Evolutionary conservation across 2,329 filamentous ascomycete genomes (phyloP), one percentile per base, ranked within the genome.

Genomic region (Hypoxylon sp.): DNA sequence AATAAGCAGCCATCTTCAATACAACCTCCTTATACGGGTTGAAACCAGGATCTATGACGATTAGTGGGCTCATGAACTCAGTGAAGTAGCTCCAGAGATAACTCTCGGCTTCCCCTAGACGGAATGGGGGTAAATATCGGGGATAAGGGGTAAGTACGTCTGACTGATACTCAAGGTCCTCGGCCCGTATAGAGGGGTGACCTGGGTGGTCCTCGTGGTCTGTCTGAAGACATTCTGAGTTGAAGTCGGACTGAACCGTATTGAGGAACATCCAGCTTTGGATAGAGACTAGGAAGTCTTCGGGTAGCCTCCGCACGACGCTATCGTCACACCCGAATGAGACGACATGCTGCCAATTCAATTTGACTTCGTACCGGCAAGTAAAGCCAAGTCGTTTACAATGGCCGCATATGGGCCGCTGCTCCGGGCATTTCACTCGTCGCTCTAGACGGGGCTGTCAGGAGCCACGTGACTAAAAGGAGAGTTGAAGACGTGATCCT

Each of bases 11-110:
- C 51, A 76, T 68, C 30, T 66, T 70, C 19, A 76, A 45, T 3
- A 76, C 61, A 6, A 76, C 67, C 55, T 73, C 67, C 45, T 70
- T 68, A 60, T 75, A 75, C 0, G 73, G 74, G 47, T 75, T 75
- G 8, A 61, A 65, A 3, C 57, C 53, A 3, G 69, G 69, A 30
- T 72, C 70, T 46, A 74, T 57, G 9, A 75, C 71, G 29, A 73
- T 74, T 32, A 69, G 60, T 2, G 73, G 69, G 8, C 73, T 52
- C 34, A 76, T 74, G 37, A 50, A 65, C 8, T 70, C 61, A 9
- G 71, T 58, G 27, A 76, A 76, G 34, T 75, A 76, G 23, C 65
- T 65, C 73, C 73, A 75, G 0, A 76, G 68, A 37, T 72, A 69
- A 14, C 52, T 32, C 23, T 76, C 69, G 1, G 62, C 52, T 9